Evolutionary conservation across 768 basidiomycete genomes (phyloP).

Genomic region (Tremella mesenterica): DNA sequence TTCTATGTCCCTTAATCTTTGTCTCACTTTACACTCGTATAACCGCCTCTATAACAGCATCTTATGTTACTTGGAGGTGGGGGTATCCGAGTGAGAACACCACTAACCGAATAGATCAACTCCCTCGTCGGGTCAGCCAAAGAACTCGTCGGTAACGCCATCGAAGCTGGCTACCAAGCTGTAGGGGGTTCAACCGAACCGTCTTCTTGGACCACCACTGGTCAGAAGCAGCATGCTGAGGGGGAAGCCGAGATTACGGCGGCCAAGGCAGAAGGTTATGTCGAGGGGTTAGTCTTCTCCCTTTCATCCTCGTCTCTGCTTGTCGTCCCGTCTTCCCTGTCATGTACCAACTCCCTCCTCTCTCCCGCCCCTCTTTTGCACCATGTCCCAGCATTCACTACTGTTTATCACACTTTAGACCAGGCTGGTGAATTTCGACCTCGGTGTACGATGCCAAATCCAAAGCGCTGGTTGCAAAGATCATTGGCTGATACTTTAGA

Average conservation of each 20-base stretch:
- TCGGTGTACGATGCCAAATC: too few species aligned
- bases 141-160: slow-evolving; percentile 33
- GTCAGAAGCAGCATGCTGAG: slow-evolving; percentile 41
- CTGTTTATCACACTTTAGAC: too few species aligned
- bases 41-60: too few species aligned
- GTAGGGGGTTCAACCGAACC: slow-evolving; percentile 40
- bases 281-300: slow-evolving; percentile 42
- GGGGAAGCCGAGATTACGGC: slow-evolving; percentile 44
- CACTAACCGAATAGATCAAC: slow-evolving; percentile 31
- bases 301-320: too few species aligned
- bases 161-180: slow-evolving; percentile 35
- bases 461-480: not conserved
- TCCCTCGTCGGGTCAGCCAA: slow-evolving; percentile 40
- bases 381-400: too few species aligned
- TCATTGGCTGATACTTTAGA: slow-evolving; percentile 9
- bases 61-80: too few species aligned
- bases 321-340: not conserved
- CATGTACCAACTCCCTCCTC: not conserved
- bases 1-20: not conserved
- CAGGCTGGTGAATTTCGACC: too few species aligned
- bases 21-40: too few species aligned
- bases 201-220: slow-evolving; percentile 36
- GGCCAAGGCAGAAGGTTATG: slow-evolving; percentile 42
- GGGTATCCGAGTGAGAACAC: not conserved
- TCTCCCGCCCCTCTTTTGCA: not conserved